Conservation (phyloP, 2,329 filamentous ascomycete genomes). For the Didymella keratinophila region DNA sequence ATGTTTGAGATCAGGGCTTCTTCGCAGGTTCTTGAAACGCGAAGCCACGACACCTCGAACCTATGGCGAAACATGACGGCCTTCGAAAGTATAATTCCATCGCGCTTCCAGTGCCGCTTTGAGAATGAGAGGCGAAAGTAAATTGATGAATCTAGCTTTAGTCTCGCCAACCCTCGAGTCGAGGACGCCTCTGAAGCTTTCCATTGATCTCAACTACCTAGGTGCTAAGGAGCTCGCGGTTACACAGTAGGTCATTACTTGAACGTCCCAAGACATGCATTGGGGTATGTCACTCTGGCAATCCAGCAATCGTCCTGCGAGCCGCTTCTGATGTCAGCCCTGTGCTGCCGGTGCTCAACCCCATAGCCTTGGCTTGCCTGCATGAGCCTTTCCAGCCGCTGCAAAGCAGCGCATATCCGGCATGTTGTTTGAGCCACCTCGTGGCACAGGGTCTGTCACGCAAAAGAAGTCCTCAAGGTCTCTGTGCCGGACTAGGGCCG, state of each 20-base stretch:
- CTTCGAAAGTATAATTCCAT: conserved; percentile 20
- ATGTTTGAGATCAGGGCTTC: conserved; percentile 12
- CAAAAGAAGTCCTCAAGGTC: conserved; percentile 8
- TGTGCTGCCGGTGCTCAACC: neutral
- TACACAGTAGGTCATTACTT: neutral
- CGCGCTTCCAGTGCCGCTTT: conserved; percentile 12
- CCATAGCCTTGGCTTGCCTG: neutral
- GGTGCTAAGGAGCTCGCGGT: neutral
- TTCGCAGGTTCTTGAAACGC: conserved; percentile 31
- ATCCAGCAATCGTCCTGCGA: neutral
- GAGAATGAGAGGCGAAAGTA: conserved; percentile 5
- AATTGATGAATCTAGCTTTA: neutral
- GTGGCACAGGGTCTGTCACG: conserved; percentile 22
- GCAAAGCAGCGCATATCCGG: neutral
- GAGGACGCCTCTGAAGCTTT: neutral
- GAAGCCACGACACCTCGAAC: conserved; percentile 14
- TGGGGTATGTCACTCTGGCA: neutral
- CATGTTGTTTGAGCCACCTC: conserved; percentile 7
- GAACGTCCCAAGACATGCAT: neutral
- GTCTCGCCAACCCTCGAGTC: neutral
- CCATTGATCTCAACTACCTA: neutral
- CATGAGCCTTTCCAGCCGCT: neutral
- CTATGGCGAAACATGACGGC: conserved; percentile 34
- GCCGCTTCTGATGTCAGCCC: neutral
- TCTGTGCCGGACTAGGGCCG: conserved; percentile 20